These are phyloP conservation scores for Entomophthora muscae DNA, from an alignment of 371 early-diverging fungal genomes.

Conservation along the genomic window DNA sequence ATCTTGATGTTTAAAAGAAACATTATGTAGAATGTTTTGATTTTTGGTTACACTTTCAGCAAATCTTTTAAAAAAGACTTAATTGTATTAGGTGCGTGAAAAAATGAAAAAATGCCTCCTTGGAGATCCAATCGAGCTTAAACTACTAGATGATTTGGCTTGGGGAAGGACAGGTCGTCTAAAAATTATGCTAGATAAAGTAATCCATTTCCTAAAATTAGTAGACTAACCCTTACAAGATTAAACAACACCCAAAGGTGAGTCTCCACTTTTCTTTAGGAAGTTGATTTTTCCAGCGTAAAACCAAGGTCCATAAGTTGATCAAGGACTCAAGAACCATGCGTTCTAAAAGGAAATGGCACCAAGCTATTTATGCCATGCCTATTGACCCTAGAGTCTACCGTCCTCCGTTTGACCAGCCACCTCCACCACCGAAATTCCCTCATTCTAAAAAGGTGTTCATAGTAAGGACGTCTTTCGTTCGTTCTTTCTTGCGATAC, in stretches of 20 bases:
- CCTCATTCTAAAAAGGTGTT: neutral
- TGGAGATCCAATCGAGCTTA: neutral
- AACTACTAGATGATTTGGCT: neutral
- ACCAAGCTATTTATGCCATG: neutral
- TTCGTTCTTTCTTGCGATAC: neutral
- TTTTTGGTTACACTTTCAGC: too few relatives aligned
- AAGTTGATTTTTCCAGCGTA: neutral
- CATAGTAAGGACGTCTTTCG: neutral
- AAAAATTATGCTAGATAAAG: neutral
- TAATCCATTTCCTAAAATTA: too few relatives aligned
- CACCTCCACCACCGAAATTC: neutral
- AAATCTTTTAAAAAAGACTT: too few relatives aligned
- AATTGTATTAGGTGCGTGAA: neutral
- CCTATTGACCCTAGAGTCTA: neutral
- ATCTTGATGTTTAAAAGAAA: too few relatives aligned
- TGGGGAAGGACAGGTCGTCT: neutral
- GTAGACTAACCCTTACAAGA: too few relatives aligned
- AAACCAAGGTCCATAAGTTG: neutral
- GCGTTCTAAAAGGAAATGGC: neutral
- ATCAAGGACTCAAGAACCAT: neutral
- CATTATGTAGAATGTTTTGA: too few relatives aligned
- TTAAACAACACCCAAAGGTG: neutral
- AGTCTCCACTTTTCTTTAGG: neutral
- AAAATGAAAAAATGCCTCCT: neutral
- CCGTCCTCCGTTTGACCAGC: neutral